These are phyloP conservation scores for Mycena epipterygia DNA, from an alignment of 768 basidiomycete genomes.

Conservation along the genomic window DNA sequence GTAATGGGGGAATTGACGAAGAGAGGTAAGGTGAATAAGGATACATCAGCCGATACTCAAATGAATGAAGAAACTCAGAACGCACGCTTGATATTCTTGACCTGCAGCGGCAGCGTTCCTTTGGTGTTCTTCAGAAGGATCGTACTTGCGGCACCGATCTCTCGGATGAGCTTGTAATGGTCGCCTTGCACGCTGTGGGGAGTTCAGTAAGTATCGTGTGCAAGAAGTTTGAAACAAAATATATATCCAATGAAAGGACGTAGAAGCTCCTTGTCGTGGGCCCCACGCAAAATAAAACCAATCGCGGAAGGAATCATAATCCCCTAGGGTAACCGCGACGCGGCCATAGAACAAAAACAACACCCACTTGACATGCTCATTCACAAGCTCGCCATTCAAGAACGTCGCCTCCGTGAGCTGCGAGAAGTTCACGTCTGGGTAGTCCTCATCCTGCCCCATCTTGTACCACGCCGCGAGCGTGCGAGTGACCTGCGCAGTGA, in stretches of 20 bases:
- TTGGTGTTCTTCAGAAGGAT: slow-evolving; percentile 74
- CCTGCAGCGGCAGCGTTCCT: slow-evolving; percentile 56
- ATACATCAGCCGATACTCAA: not conserved
- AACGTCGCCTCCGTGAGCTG: not conserved
- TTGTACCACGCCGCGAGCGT: slow-evolving; percentile 60
- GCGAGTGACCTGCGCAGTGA: slow-evolving; percentile 52
- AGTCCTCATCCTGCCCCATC: slow-evolving; percentile 32
- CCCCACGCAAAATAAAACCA: too few relatives aligned
- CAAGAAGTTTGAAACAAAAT: too few relatives aligned
- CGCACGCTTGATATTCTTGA: slow-evolving; percentile 52
- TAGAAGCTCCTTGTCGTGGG: too few relatives aligned
- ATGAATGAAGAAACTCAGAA: not conserved
- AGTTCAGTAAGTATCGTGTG: not conserved
- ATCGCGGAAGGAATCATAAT: too few relatives aligned
- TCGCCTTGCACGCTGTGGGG: slow-evolving; percentile 27
- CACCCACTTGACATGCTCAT: too few relatives aligned
- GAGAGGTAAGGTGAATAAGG: too few relatives aligned
- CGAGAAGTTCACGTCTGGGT: not conserved
- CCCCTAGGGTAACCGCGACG: too few relatives aligned
- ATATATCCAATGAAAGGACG: too few relatives aligned
- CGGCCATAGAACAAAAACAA: too few relatives aligned
- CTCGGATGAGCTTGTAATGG: slow-evolving; percentile 62
- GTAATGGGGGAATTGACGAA: too few relatives aligned
- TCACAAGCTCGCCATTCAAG: not conserved
- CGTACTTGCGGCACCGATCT: slow-evolving; percentile 72